Evolutionary conservation across 805 yeast species (phyloP).

Genomic region (Teunomyces barrocoloradensis): DNA sequence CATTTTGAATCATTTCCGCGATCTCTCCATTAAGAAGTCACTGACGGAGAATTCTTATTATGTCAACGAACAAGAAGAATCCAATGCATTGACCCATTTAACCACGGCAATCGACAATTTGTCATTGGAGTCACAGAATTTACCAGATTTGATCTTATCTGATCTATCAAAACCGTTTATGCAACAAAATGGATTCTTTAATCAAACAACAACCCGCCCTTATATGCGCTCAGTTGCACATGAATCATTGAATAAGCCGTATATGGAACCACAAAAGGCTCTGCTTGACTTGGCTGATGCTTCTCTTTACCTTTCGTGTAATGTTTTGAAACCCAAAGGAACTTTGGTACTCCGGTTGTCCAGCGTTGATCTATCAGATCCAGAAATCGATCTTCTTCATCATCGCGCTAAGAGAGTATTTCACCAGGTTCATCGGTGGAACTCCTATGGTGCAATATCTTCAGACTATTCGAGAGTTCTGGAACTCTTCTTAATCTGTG

Average conservation of each 20-base stretch:
- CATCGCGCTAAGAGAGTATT: slow-evolving; percentile 26
- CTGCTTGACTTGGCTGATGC: slow-evolving; percentile 42
- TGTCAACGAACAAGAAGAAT: slow-evolving; percentile 25
- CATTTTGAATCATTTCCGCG: slow-evolving; percentile 26
- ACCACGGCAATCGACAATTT: neutral
- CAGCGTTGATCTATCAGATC: slow-evolving; percentile 23
- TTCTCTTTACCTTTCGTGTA: slow-evolving; percentile 29
- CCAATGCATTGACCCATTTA: slow-evolving; percentile 14
- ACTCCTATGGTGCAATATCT: slow-evolving; percentile 5
- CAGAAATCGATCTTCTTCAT: slow-evolving; percentile 26
- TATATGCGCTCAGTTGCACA: slow-evolving; percentile 26
- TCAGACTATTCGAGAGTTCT: slow-evolving; percentile 4
- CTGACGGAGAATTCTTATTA: slow-evolving; percentile 22
- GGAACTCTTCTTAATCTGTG: slow-evolving; percentile 30
- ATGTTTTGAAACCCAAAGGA: slow-evolving; percentile 28
- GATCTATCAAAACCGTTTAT: slow-evolving; percentile 34
- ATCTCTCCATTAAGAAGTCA: slow-evolving; percentile 15
- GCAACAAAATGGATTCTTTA: slow-evolving; percentile 37
- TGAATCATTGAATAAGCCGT: slow-evolving; percentile 23
- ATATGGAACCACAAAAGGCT: slow-evolving; percentile 24
- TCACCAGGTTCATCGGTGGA: slow-evolving; percentile 21
- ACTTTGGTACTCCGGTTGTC: slow-evolving; percentile 30
- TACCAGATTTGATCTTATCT: slow-evolving; percentile 36
- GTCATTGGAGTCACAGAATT: slow-evolving; percentile 17
- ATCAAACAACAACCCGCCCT: slow-evolving; percentile 36